phyloP scores from a whole-genome alignment of 805 yeast species.

The Starmerella vitae region DNA sequence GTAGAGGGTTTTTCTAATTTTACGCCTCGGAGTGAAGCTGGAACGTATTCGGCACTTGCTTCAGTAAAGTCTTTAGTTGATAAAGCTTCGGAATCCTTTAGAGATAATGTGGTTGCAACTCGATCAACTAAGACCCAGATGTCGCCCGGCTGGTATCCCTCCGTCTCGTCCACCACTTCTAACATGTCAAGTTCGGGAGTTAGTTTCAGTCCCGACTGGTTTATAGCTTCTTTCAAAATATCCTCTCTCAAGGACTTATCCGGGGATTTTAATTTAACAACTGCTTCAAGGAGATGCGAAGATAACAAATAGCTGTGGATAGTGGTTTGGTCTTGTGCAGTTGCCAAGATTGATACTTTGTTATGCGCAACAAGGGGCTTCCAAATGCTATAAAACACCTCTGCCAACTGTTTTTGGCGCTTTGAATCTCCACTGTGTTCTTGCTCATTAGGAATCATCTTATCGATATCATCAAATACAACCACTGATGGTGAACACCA shows the following conservation, averaged over 20 bases:
- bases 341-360: conserved; percentile 44
- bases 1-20: conserved; percentile 64
- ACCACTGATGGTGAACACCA: conserved; percentile 73
- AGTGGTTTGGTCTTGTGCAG: conserved; percentile 51
- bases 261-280: conserved; percentile 52
- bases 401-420: conserved; percentile 51
- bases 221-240: conserved; percentile 35
- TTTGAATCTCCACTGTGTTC: conserved; percentile 44
- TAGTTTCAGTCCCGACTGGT: conserved; percentile 24
- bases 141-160: conserved; percentile 82
- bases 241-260: conserved; percentile 44
- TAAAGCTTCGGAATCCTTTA: conserved; percentile 3
- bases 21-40: conserved; percentile 75
- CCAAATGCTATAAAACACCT: conserved; percentile 39
- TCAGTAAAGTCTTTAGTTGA: conserved; percentile 32
- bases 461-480: conserved; percentile 66
- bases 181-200: conserved; percentile 25
- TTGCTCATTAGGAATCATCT: conserved; percentile 51
- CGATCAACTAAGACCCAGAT: conserved; percentile 58
- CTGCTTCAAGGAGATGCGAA: conserved; percentile 58
- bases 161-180: conserved; percentile 55
- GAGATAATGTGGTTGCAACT: conserved; percentile 21
- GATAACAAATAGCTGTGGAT: conserved; percentile 48
- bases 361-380: conserved; percentile 30
- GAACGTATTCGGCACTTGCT: conserved; percentile 58